Base-by-base conservation (phyloP, 2,329 filamentous ascomycete genomes). In the Alternaria metachromatica region DNA sequence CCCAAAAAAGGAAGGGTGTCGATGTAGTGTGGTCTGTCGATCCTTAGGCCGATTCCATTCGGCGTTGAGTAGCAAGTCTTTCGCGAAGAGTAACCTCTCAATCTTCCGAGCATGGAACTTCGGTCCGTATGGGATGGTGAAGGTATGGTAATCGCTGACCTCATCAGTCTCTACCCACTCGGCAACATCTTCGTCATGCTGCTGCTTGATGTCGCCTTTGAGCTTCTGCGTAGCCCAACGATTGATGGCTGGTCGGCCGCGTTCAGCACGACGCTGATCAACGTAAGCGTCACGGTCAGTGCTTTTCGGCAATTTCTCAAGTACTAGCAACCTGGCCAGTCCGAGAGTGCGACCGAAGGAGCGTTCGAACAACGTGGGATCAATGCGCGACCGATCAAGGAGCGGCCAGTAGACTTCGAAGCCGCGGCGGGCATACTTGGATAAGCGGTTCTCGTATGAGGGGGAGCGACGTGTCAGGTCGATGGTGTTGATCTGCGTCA, bases 1-100 rank as follows among this genome's bases (percentile, higher is more conserved):
- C 0, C 93, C 93, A 72, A 96, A 95, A 78, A 96, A 96, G 12
- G 91, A 92, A 4, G 93, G 93, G 72, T 96, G 93, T 2, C 93
- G 88, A 80, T 97, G 93, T 6, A 96, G 83, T 65, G 92, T 88
- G 2, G 94, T 90, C 25, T 89, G 84, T n/a, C 93, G 87, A 45
- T 93, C 89, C 64, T 92, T 89, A 1, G 87, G 84, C 66, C 90
- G 89, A 71, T 96, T 96, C 93, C 93, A 96, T 75, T 96, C 92
- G 0, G 77, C 92, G 71, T 96, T 96, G 18, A 96, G 86, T 8
- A 96, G 84, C 18, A 96, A 78, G 75, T 97, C 93, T 67, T 92
- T 90, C 2, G 90, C 92, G 74, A 93, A 96, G 48, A 94, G 87
- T 0, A 96, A 83, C 74, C 91, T 94, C 78, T 96, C 92, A 60